Base-by-base conservation (phyloP, 225 moss, liverwort and hornwort species). In the Physcomitrellopsis africana region DNA sequence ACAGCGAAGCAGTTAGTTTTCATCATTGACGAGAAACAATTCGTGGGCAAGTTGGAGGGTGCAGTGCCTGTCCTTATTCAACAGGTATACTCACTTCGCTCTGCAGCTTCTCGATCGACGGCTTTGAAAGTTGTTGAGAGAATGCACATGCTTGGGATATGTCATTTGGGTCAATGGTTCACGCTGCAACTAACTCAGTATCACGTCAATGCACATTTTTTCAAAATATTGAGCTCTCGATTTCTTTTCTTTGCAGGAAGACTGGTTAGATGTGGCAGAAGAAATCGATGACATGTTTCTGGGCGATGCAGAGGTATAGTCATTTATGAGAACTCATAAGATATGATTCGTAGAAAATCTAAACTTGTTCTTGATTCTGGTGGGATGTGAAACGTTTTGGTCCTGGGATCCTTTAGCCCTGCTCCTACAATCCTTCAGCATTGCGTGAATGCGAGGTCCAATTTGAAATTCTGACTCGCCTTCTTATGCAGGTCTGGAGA, bases 281-380 rank as follows among this genome's bases (percentile, higher is more conserved):
- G 88, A 89, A 68, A 89, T 89, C 15, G 88, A 89, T 72, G 88
- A 83, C 68, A 73, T 86, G 78, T 89, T 89, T 81, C 60, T 89
- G 60, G 88, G 85, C 41, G 88, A 89, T 79, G 88, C 85, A 13
- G 88, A 89, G 88, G 85, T 89, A 79, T 14, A 69, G 19, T 59
- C 24, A 51, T 54, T 42, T 65, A 49, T 68, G 20, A 5, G 20
- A 32, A 20, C 15, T 64, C 42, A 11, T 17, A 24, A 41, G 11
- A 52, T 69, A 18, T 16, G 22, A 72, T 7, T 64, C 7, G 5
- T 64, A 46, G 72, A n/a, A 77, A 74, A 4, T 60, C 11, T 70
- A 3, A 3, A 47, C 16, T 58, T 54, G 11, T 51, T 58, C 54
- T 57, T 68, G 52, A 44, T 51, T 58, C 45, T 73, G 26, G 24